phyloP scores from a whole-genome alignment of 2,329 filamentous ascomycete species.

The Ascochyta rabiei region DNA sequence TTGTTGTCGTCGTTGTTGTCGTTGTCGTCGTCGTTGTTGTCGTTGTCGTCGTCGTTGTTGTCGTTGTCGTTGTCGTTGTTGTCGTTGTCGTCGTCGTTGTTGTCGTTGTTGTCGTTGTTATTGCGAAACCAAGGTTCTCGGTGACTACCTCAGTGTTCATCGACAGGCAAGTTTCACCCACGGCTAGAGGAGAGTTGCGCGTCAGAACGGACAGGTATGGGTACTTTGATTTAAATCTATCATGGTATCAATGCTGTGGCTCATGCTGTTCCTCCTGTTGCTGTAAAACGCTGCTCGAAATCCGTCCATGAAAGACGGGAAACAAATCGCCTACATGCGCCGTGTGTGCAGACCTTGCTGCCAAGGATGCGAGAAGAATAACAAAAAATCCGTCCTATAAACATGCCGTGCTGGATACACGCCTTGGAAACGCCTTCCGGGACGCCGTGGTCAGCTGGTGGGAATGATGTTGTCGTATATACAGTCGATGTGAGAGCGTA shows the following conservation, averaged over 20 bases:
- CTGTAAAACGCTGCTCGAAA: neutral
- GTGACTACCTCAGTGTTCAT: neutral
- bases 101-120: no score
- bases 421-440: neutral
- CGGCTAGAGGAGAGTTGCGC: neutral
- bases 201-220: slow-evolving; percentile 3
- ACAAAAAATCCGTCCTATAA: neutral
- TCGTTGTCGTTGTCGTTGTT: no score
- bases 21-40: no score
- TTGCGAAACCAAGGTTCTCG: no score
- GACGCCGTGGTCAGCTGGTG: neutral
- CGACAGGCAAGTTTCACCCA: neutral
- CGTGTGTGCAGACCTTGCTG: slow-evolving; percentile 7
- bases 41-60: no score
- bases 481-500: slow-evolving; percentile 8
- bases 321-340: slow-evolving; percentile 2
- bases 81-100: no score
- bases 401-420: neutral
- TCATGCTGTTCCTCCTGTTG: neutral
- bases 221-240: slow-evolving; percentile 2
- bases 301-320: neutral
- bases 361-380: neutral
- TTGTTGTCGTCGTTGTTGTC: no score
- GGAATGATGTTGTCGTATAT: slow-evolving; percentile 8
- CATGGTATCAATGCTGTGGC: slow-evolving; percentile 10